Evolutionary conservation across 2,329 filamentous ascomycete genomes (phyloP).

Genomic region (Acarospora socialis): DNA sequence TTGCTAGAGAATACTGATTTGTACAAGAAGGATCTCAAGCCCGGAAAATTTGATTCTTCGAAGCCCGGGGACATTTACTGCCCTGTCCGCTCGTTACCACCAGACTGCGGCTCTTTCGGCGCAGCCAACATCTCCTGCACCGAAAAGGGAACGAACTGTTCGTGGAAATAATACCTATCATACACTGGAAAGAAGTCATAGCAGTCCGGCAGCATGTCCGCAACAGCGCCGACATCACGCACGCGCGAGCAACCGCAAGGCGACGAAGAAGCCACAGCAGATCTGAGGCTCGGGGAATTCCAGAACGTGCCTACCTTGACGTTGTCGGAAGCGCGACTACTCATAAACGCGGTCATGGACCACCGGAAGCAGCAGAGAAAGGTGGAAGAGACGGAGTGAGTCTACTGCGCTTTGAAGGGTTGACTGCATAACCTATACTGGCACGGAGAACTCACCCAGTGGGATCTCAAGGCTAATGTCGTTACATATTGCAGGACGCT

Average conservation of each 20-base stretch:
- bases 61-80: too few relatives aligned
- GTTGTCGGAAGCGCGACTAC: slow-evolving; percentile 77
- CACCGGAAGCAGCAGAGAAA: slow-evolving; percentile 67
- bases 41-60: too few relatives aligned
- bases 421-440: background rate
- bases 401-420: slow-evolving; percentile 12
- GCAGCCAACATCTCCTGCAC: too few relatives aligned
- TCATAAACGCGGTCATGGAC: slow-evolving; percentile 77
- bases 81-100: too few relatives aligned
- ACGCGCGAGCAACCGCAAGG: slow-evolving; percentile 54
- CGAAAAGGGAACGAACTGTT: too few relatives aligned
- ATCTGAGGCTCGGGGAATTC: slow-evolving; percentile 84
- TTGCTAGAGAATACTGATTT: too few relatives aligned
- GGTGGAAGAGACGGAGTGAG: slow-evolving; percentile 70
- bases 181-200: too few relatives aligned
- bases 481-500: slow-evolving; percentile 45
- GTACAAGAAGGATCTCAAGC: too few relatives aligned
- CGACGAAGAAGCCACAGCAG: slow-evolving; percentile 74
- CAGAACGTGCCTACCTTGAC: slow-evolving; percentile 82
- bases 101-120: too few relatives aligned
- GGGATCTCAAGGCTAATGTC: background rate
- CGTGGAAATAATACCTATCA: too few relatives aligned
- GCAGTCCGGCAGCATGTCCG: too few relatives aligned
- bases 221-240: slow-evolving; percentile 43
- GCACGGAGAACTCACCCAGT: too few relatives aligned